phyloP scores from a whole-genome alignment of 1,139 yeast genomes.

The Protomyces gravidus region DNA sequence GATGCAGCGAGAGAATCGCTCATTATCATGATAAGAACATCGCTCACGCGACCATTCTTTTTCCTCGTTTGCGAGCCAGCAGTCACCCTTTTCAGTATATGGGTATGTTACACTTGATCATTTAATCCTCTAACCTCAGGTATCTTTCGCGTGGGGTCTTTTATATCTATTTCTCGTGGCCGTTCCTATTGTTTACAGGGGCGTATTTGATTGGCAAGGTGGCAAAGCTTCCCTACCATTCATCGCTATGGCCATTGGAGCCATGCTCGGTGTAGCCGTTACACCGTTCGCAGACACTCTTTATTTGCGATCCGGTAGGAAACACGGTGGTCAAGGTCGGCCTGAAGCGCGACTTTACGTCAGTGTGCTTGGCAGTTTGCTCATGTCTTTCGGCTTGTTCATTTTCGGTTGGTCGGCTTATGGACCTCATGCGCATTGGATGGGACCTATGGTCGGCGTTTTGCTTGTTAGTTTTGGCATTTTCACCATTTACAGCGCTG shows the following conservation, averaged over 20 bases:
- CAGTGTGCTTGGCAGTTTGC: conserved; percentile 63
- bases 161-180: conserved; percentile 60
- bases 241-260: conserved; percentile 67
- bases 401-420: conserved; percentile 78
- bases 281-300: conserved; percentile 30
- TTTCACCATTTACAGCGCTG: conserved; percentile 27
- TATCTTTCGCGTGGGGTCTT: background rate
- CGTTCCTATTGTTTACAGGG: conserved; percentile 60
- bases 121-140: background rate
- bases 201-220: conserved; percentile 64
- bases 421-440: conserved; percentile 20
- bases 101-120: conserved; percentile 39
- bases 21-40: conserved; percentile 6
- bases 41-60: conserved; percentile 25
- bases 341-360: conserved; percentile 79
- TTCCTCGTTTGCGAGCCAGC: conserved; percentile 24
- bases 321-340: conserved; percentile 55
- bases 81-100: conserved; percentile 36
- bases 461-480: conserved; percentile 25
- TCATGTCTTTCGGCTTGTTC: conserved; percentile 63
- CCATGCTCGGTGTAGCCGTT: conserved; percentile 44
- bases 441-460: conserved; percentile 23
- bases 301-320: conserved; percentile 36
- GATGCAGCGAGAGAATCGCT: conserved; percentile 24
- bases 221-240: conserved; percentile 54